A percentile compares a stretch with the other conserved stretches of the same genome.
phyloP scores from a whole-genome alignment of 1,139 yeast genomes.

The Yamadazyma conglobata region DNA sequence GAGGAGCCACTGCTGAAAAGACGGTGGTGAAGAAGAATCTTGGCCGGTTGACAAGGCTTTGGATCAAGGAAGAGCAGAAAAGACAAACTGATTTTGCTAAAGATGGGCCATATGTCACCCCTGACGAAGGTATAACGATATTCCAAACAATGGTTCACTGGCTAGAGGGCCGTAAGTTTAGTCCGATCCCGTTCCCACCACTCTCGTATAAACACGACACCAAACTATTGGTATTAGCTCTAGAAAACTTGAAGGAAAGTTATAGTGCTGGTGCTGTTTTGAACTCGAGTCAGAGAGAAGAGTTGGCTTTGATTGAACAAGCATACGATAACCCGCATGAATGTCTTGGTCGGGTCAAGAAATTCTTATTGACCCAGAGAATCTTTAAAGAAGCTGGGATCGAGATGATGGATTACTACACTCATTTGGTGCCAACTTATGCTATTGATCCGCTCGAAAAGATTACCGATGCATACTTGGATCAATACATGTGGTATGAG shows the following conservation, averaged over 20 bases:
- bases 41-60: conserved; percentile 85
- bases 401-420: conserved; percentile 91
- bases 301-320: conserved; percentile 87
- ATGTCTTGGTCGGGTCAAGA: conserved; percentile 78
- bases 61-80: conserved; percentile 92
- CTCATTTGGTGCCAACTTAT: conserved; percentile 81
- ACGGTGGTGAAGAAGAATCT: conserved; percentile 90
- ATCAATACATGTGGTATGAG: conserved; percentile 95
- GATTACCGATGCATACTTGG: conserved; percentile 93
- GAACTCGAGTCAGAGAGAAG: conserved; percentile 87
- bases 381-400: conserved; percentile 87
- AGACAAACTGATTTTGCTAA: conserved; percentile 77
- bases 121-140: conserved; percentile 84
- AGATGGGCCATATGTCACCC: conserved; percentile 83
- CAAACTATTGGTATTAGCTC: conserved; percentile 79
- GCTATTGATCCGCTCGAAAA: conserved; percentile 89
- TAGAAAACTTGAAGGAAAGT: conserved; percentile 82
- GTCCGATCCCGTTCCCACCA: conserved; percentile 94
- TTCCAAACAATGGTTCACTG: conserved; percentile 88
- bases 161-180: conserved; percentile 82
- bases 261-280: conserved; percentile 81
- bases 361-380: conserved; percentile 79
- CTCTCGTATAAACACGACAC: conserved; percentile 90
- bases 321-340: conserved; percentile 98
- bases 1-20: conserved; percentile 90